phyloP scores from a whole-genome alignment of 805 yeast species.

The Wickerhamomyces bovis region DNA sequence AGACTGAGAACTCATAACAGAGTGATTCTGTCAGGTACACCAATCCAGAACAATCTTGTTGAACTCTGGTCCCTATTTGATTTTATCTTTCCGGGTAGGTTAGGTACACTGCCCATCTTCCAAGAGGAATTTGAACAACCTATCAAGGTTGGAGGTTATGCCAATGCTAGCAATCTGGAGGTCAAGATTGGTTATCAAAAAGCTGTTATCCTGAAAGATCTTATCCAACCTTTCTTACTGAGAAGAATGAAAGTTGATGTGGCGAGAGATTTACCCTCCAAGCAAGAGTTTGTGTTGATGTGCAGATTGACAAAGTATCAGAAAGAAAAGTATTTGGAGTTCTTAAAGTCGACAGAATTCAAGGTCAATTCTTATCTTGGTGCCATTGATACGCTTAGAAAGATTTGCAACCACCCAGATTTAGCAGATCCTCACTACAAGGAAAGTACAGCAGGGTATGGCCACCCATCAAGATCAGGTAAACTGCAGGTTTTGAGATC shows the following conservation, averaged over 20 bases:
- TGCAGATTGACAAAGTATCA: constrained; percentile 80
- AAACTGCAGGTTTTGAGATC: constrained; percentile 86
- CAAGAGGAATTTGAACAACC: constrained; percentile 90
- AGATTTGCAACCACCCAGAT: constrained; percentile 96
- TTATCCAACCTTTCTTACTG: constrained; percentile 83
- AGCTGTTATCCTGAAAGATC: constrained; percentile 82
- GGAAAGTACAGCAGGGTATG: constrained; percentile 33
- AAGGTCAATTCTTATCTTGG: constrained; percentile 71
- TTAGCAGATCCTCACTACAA: constrained; percentile 44
- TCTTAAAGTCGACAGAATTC: constrained; percentile 71
- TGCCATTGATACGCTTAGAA: constrained; percentile 87
- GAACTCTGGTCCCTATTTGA: constrained; percentile 96
- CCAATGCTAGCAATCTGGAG: constrained; percentile 92
- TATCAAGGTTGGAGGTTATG: constrained; percentile 95
- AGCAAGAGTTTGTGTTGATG: constrained; percentile 89
- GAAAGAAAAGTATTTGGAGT: constrained; percentile 64
- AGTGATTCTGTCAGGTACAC: constrained; percentile 89
- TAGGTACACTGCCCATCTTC: constrained; percentile 93
- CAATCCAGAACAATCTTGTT: constrained; percentile 86
- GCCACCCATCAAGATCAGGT: constrained; percentile 65
- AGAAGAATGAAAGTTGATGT: constrained; percentile 90
- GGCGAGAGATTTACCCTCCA: constrained; percentile 89
- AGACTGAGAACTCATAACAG: constrained; percentile 80
- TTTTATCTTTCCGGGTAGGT: constrained; percentile 88
- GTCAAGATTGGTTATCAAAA: constrained; percentile 96